Evolutionary conservation across 495 filamentous ascomycete species (phyloP).

Genomic region (Aspergillus haitiensis): DNA sequence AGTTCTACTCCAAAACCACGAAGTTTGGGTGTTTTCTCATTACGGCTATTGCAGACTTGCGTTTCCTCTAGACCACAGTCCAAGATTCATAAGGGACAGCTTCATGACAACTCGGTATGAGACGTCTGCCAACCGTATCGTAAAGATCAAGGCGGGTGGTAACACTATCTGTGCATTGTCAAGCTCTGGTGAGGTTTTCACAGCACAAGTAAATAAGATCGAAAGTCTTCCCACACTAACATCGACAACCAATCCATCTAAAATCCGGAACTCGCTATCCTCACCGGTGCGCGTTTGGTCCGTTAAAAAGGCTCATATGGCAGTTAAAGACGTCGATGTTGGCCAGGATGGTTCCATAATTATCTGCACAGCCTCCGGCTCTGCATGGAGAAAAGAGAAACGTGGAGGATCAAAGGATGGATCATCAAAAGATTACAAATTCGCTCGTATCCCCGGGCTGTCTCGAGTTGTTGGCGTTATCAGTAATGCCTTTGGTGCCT

Average conservation of each 20-base stretch:
- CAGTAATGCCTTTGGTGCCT: conserved; percentile 84
- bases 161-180: conserved; percentile 88
- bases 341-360: conserved; percentile 95
- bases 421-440: conserved; percentile 79
- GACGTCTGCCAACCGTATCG: conserved; percentile 59
- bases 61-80: conserved; percentile 73
- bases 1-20: conserved; percentile 79
- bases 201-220: conserved; percentile 65
- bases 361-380: conserved; percentile 86
- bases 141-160: conserved; percentile 77
- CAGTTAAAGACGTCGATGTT: conserved; percentile 80
- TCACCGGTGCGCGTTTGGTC: conserved; percentile 78
- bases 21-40: conserved; percentile 89
- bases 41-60: conserved; percentile 86
- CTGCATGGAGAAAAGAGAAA: conserved; percentile 84
- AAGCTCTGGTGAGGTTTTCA: conserved; percentile 80
- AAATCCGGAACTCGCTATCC: conserved; percentile 76
- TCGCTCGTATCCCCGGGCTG: conserved; percentile 81
- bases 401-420: conserved; percentile 77
- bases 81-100: conserved; percentile 64
- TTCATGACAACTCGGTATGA: conserved; percentile 70
- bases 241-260: conserved; percentile 87
- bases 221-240: conserved; percentile 59
- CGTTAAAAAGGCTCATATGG: conserved; percentile 75
- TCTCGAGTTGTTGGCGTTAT: conserved; percentile 80